Evolutionary conservation across 2,329 filamentous ascomycete genomes (phyloP).

Genomic region (Cladosporium cucumerinum): DNA sequence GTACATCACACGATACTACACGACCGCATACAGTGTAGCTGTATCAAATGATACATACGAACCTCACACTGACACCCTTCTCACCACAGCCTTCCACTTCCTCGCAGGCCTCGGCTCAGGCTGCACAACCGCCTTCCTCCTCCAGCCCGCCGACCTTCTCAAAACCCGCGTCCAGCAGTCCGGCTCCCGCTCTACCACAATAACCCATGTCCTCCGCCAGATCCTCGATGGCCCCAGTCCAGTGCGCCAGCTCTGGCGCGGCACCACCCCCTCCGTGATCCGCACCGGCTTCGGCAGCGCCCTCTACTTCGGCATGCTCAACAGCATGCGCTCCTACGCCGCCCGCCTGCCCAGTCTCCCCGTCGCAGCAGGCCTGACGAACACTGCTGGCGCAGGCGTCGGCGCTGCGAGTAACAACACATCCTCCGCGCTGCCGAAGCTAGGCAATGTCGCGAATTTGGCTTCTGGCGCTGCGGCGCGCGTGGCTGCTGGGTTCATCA

Average conservation of each 20-base stretch:
- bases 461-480: conserved; percentile 79
- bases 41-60: background rate
- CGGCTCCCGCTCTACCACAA: conserved; percentile 59
- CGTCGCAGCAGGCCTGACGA: conserved; percentile 11
- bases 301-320: conserved; percentile 88
- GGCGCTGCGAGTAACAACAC: conserved; percentile 23
- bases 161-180: conserved; percentile 96
- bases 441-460: conserved; percentile 82
- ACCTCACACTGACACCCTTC: background rate
- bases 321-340: conserved; percentile 50
- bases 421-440: conserved; percentile 74
- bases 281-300: conserved; percentile 90
- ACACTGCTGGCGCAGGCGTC: conserved; percentile 9
- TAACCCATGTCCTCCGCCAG: conserved; percentile 64
- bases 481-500: conserved; percentile 79
- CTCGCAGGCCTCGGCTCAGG: conserved; percentile 83
- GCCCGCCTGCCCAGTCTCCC: conserved; percentile 28
- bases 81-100: conserved; percentile 71
- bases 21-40: background rate
- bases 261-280: conserved; percentile 86
- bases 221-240: conserved; percentile 66
- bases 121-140: conserved; percentile 78
- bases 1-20: background rate
- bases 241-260: conserved; percentile 80
- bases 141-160: conserved; percentile 92